These are phyloP conservation scores for Saccharomycopsis vini DNA, from an alignment of 805 yeast genomes.

Conservation along the genomic window DNA sequence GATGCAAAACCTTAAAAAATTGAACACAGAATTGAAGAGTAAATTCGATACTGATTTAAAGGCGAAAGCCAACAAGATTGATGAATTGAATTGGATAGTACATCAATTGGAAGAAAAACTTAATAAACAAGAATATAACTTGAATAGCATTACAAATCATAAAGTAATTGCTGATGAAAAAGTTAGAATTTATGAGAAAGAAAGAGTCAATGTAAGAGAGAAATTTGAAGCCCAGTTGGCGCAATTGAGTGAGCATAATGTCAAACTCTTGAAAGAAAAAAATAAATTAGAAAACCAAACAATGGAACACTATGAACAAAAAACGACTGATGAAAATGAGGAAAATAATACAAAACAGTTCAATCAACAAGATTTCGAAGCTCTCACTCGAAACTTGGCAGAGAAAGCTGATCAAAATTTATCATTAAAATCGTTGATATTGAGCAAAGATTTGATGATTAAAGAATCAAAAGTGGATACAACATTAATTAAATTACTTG, in stretches of 20 bases:
- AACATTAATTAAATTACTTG: constrained; percentile 40
- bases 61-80: neutral
- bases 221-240: neutral
- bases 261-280: neutral
- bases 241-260: constrained; percentile 1
- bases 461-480: constrained; percentile 27
- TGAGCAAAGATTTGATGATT: constrained; percentile 24
- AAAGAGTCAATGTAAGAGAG: neutral
- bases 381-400: neutral
- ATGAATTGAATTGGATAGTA: constrained; percentile 4
- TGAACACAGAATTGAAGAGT: neutral
- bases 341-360: neutral
- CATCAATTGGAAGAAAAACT: constrained; percentile 2
- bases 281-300: neutral
- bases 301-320: neutral
- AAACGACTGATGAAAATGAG: too few species aligned
- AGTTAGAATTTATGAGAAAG: neutral
- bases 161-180: neutral
- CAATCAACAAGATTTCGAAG: neutral
- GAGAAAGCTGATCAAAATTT: neutral
- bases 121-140: constrained; percentile 1
- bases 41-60: neutral
- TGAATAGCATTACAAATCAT: neutral
- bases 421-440: constrained; percentile 20
- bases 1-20: neutral